Conservation (phyloP, 768 basidiomycete genomes). For the Lactarius tabidus region DNA sequence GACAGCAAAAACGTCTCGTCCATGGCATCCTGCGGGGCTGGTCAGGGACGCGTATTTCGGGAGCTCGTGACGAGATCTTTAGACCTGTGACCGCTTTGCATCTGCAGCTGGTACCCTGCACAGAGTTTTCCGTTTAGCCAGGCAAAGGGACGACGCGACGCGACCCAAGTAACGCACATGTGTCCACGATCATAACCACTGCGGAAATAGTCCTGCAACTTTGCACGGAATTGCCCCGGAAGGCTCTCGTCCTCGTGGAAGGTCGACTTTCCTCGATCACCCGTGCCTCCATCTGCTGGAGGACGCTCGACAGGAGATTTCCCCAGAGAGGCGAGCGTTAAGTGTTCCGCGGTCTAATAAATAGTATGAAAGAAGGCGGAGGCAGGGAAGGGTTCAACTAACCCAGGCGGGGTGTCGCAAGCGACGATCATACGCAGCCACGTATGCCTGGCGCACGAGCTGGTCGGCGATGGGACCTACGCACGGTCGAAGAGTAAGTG, state of each 20-base stretch:
- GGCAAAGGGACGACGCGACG: neutral
- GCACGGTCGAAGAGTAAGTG: constrained; percentile 9
- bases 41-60: neutral
- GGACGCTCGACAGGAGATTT: constrained; percentile 39
- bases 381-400: constrained; percentile 24
- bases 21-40: constrained; percentile 68
- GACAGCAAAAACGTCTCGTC: constrained; percentile 92
- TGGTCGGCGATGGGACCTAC: constrained; percentile 84
- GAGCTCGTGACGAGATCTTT: neutral
- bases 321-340: constrained; percentile 73
- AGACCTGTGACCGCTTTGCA: constrained; percentile 80
- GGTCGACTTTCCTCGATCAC: constrained; percentile 68
- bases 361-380: neutral
- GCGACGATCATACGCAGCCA: constrained; percentile 85
- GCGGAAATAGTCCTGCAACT: constrained; percentile 82
- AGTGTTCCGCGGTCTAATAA: constrained; percentile 86
- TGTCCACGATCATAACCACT: constrained; percentile 97
- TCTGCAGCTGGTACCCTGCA: constrained; percentile 93
- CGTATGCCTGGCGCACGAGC: constrained; percentile 77
- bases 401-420: constrained; percentile 95
- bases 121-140: neutral
- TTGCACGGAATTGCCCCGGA: constrained; percentile 75
- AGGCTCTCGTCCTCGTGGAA: constrained; percentile 83
- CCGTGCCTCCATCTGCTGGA: constrained; percentile 40
- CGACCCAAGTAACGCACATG: constrained; percentile 53